Base-by-base conservation (phyloP, 2,329 filamentous ascomycete species). In the Tympanopsis confertula region DNA sequence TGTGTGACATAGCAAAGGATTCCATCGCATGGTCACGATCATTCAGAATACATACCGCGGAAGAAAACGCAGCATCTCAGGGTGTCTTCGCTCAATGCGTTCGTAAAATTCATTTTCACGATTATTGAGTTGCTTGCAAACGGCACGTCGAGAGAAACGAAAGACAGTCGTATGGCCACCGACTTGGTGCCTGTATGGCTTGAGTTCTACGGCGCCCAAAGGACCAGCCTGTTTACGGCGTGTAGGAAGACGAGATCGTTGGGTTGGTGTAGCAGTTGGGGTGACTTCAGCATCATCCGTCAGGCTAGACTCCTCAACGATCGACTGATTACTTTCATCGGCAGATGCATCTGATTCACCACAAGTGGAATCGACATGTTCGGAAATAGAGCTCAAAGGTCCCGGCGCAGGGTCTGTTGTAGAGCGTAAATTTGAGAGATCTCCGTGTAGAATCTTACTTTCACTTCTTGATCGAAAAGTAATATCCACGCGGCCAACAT, bases 41-140 rank as follows among this genome's bases (percentile, higher is more conserved):
- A 24, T n/a, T 13, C 17, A 37, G 38, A 44, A 54, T 41, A 56
- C 65, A 44, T 65, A 83, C 79, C 88, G 86, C 45, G 91, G 91
- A 45, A 98, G 69, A 55, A 96, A 98, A 30, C 83, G 78, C 42
- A 98, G 65, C 50, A 98, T 70, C 53, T 94, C 83, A 45, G 87
- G 85, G 58, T 98, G 89, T 47, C 86, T 78, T 51, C 77, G 78
- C 64, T 98, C 91, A 50, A 96, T 86, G 39, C 82, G 91, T 61
- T 98, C 91, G 58, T 98, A 98, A 55, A 98, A 98, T 61, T 94
- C 86, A 59, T 98, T 98, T 56, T 98, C 91, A 51, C 89, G 76
- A 56, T 94, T 98, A 58, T 94, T 98, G 52, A 98, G 73, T 61
- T 95, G 87, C 61, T 98, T 98, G 69, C 91, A 98, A 10, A 98